phyloP scores from a whole-genome alignment of 2,329 filamentous ascomycete species.

The Sclerotinia nivalis region DNA sequence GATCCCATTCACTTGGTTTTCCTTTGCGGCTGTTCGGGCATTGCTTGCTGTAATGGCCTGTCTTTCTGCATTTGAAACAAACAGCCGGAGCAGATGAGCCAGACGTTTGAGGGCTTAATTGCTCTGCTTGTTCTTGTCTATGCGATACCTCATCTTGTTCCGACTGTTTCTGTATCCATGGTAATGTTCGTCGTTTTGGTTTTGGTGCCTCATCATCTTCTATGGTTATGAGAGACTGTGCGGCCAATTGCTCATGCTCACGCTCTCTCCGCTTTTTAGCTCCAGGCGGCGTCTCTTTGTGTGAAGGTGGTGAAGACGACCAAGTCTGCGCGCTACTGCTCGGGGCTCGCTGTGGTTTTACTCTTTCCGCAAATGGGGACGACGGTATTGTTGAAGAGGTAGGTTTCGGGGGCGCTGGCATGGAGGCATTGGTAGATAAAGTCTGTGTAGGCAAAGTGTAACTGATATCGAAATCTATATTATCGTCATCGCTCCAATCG shows the following conservation, averaged over 20 bases:
- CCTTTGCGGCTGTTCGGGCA: slow-evolving; percentile 30
- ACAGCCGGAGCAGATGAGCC: slow-evolving; percentile 26
- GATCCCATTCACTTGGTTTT: slow-evolving; percentile 22
- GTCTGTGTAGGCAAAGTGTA: slow-evolving; percentile 26
- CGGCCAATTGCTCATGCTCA: slow-evolving; percentile 24
- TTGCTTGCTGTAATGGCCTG: slow-evolving; percentile 28
- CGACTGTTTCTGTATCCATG: slow-evolving; percentile 38
- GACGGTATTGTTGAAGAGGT: slow-evolving; percentile 39
- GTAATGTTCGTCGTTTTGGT: slow-evolving; percentile 44
- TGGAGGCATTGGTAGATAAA: slow-evolving; percentile 30
- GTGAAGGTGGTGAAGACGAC: slow-evolving; percentile 50
- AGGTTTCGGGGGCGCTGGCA: slow-evolving; percentile 47
- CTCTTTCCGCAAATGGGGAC: slow-evolving; percentile 27
- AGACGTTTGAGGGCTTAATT: slow-evolving; percentile 25
- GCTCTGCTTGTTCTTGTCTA: slow-evolving; percentile 30
- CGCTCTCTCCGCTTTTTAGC: slow-evolving; percentile 27
- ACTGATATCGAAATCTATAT: slow-evolving; percentile 70
- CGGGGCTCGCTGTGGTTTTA: slow-evolving; percentile 23
- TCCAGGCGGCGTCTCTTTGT: slow-evolving; percentile 43
- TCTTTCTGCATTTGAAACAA: slow-evolving; percentile 31
- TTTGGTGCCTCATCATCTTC: slow-evolving; percentile 30
- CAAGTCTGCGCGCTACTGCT: slow-evolving; percentile 40
- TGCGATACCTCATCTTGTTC: slow-evolving; percentile 37
- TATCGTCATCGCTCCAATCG: slow-evolving; percentile 83
- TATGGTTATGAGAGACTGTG: slow-evolving; percentile 16